Evolutionary conservation across 2,329 filamentous ascomycete genomes (phyloP), one percentile per base, ranked within the genome.

Genomic region (Hypoxylon sp.): DNA sequence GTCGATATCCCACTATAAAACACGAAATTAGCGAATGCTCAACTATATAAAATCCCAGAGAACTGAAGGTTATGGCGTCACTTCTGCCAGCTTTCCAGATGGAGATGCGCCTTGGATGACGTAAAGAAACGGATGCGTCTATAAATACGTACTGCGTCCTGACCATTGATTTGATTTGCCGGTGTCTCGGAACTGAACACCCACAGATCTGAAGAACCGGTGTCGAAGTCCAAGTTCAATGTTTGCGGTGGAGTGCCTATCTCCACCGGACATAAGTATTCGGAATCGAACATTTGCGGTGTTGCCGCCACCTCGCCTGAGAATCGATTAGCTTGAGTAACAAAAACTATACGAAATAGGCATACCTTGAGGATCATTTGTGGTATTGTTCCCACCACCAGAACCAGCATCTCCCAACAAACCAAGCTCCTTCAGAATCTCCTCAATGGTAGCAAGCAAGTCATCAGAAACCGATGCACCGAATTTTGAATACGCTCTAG

Each of bases 161-260:
- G 83, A 0, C 81, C 81, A 14, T 76, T 76, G 10, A 81, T 74
- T 29, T 81, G 75, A 17, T 60, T 72, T 26, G 57, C 39, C 13
- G 78, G 73, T 1, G 78, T 79, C 64, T 80, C 74, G 33, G 75
- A 75, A 60, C 81, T 83, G 71, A 84, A 84, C 0, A 85, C 84
- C 84, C 84, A 84, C 24, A 84, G 76, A 62, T 85, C 83, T 10
- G 82, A 81, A 2, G 82, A 84, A 0, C 83, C 83, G 1, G 83
- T 85, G 63, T 85, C 82, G 51, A 85, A 82, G 70, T 83, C 79
- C 53, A 85, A 73, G 37, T 81, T 79, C 52, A 84, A 74, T 0
- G 78, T 81, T 71, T 84, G 80, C 3, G 80, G 76, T 8, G 82
- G 82, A 5, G 81, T 80, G 9, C 79, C 79, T 33, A 81, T 80